phyloP scores from a whole-genome alignment of 352 stramenopile genomes.

The Phytopythium ostracodes region DNA sequence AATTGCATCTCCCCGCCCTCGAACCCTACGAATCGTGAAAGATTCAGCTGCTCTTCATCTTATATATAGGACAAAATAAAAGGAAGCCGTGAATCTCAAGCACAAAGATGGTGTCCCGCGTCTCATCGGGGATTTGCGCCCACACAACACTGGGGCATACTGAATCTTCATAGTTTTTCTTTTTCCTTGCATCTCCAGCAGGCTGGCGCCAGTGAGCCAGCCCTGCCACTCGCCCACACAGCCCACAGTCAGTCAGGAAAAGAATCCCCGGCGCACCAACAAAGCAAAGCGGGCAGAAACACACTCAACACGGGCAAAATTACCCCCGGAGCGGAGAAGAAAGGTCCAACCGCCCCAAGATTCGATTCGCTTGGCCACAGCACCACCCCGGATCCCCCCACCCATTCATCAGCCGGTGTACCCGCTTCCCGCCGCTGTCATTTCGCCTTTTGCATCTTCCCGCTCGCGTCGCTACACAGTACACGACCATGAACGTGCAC shows the following conservation, averaged over 20 bases:
- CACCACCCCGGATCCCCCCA: neutral
- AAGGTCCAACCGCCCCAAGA: neutral
- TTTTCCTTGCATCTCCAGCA: slow-evolving; percentile 46
- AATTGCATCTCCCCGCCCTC: neutral
- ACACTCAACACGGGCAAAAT: neutral
- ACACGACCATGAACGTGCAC: slow-evolving; percentile 38
- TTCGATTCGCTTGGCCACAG: neutral
- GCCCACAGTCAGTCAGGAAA: slow-evolving; percentile 11
- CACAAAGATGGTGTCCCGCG: neutral
- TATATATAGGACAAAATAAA: neutral
- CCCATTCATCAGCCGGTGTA: neutral
- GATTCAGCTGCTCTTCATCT: neutral
- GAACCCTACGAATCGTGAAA: neutral
- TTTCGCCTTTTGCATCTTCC: slow-evolving; percentile 22
- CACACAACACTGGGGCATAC: neutral
- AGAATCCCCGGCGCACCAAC: neutral
- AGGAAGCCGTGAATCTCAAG: slow-evolving; percentile 10
- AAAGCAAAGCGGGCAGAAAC: too few relatives aligned
- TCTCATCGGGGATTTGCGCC: slow-evolving; percentile 6
- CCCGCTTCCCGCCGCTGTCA: slow-evolving; percentile 10
- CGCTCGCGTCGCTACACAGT: neutral
- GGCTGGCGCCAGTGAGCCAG: neutral
- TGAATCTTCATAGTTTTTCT: slow-evolving; percentile 53
- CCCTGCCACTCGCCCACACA: neutral
- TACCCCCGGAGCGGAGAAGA: neutral